Percentiles rank a stretch among this genome's conserved stretches.
Evolutionary conservation across 306 rosid species (phyloP).

Genomic region (Corylus avellana): DNA sequence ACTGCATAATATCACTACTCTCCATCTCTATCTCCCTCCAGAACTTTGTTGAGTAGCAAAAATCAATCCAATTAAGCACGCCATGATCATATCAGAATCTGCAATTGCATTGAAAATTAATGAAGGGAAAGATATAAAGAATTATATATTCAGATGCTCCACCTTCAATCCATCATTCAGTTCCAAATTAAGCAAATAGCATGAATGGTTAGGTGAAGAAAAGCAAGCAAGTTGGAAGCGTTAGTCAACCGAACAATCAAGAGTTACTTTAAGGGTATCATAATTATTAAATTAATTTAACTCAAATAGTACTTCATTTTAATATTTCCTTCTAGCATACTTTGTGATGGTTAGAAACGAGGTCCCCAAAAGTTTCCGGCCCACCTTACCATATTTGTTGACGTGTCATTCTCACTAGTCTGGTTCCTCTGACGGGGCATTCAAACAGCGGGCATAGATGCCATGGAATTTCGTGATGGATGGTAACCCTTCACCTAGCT

Average conservation of each 20-base stretch:
- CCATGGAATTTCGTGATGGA: constrained; percentile 33
- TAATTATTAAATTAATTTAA: background rate
- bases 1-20: background rate
- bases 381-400: constrained; percentile 46
- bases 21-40: background rate
- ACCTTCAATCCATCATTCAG: background rate
- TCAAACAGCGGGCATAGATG: constrained; percentile 18
- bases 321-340: constrained; percentile 6
- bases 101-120: background rate
- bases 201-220: constrained; percentile 47
- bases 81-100: background rate
- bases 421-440: constrained; percentile 23
- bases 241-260: constrained; percentile 35
- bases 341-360: constrained; percentile 8
- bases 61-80: background rate
- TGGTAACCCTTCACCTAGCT: constrained; percentile 47
- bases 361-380: constrained; percentile 21
- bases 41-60: background rate
- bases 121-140: background rate
- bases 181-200: constrained; percentile 18
- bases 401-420: constrained; percentile 46
- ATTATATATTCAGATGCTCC: constrained; percentile 13
- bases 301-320: background rate
- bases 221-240: constrained; percentile 33
- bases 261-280: constrained; percentile 10